Evolutionary conservation across 441 rosid species (phyloP).

Genomic region (Adansonia grandidieri): DNA sequence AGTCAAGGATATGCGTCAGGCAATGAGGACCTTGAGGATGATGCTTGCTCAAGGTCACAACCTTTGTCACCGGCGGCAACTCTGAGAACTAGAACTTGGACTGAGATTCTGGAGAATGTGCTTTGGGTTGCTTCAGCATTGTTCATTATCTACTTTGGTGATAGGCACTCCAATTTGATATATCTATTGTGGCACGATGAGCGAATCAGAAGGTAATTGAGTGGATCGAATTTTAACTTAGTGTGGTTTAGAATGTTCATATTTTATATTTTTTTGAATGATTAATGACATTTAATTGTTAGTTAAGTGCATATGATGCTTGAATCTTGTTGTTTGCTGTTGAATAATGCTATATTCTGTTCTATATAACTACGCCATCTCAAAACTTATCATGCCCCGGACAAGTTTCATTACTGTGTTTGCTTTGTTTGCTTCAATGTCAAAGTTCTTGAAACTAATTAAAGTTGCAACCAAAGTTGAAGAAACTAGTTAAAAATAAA

Average conservation of each 20-base stretch:
- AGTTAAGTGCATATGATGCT: neutral
- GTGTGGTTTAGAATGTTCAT: neutral
- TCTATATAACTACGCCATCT: slow-evolving; percentile 1
- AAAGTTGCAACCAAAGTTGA: neutral
- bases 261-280: slow-evolving; percentile 1
- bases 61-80: slow-evolving; percentile 46
- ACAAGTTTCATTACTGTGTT: neutral
- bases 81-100: slow-evolving; percentile 63
- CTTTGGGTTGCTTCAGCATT: slow-evolving; percentile 88
- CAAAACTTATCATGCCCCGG: neutral
- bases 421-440: neutral
- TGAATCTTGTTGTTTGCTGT: slow-evolving; percentile 9
- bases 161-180: slow-evolving; percentile 72
- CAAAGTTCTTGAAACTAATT: neutral
- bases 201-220: slow-evolving; percentile 75
- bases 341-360: slow-evolving; percentile 17
- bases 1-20: slow-evolving; percentile 94
- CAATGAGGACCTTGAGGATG: slow-evolving; percentile 92
- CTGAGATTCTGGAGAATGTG: slow-evolving; percentile 72
- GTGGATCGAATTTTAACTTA: neutral
- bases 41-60: slow-evolving; percentile 82
- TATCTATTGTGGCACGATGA: slow-evolving; percentile 73
- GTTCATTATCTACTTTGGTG: slow-evolving; percentile 82
- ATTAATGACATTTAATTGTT: slow-evolving; percentile 2
- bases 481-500: neutral